phyloP scores from a whole-genome alignment of 2,329 filamentous ascomycete species.

The Aulographum hederae region DNA sequence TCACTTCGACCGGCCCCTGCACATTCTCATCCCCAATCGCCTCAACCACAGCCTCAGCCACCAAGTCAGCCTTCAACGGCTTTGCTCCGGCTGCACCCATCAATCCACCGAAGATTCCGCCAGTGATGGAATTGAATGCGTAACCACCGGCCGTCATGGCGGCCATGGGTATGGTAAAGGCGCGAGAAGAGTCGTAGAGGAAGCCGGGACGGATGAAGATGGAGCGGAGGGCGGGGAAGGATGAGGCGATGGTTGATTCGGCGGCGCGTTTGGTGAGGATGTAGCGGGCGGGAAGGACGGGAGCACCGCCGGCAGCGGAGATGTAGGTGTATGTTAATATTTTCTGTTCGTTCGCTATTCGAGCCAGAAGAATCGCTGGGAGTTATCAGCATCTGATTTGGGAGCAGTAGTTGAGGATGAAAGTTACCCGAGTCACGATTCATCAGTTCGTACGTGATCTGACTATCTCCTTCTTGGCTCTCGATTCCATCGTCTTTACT shows the following conservation, averaged over 20 bases:
- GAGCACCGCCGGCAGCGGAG: conserved; percentile 72
- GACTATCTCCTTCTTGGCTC: conserved; percentile 48
- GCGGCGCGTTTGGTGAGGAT: conserved; percentile 85
- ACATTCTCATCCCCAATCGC: conserved; percentile 25
- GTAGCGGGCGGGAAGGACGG: conserved; percentile 69
- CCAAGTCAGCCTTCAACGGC: conserved; percentile 7
- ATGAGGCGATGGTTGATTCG: conserved; percentile 53
- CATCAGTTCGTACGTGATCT: conserved; percentile 93
- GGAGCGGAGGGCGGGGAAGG: conserved; percentile 57
- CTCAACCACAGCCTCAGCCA: conserved; percentile 5
- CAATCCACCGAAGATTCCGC: conserved; percentile 55
- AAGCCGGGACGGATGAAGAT: conserved; percentile 77
- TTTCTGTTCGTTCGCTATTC: conserved; percentile 47
- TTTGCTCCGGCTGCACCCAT: conserved; percentile 23
- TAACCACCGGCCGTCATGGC: conserved; percentile 56
- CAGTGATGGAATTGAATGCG: conserved; percentile 58
- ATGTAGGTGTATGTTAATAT: conserved; percentile 68
- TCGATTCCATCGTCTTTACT: conserved; percentile 39
- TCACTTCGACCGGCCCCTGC: conserved; percentile 58
- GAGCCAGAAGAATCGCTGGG: conserved; percentile 59
- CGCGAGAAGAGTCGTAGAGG: conserved; percentile 69
- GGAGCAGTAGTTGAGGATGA: conserved; percentile 1
- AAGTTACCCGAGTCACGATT: conserved; percentile 57
- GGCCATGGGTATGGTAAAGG: conserved; percentile 71
- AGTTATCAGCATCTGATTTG: neutral